Base-by-base conservation (phyloP, 768 basidiomycete genomes). In the Kockovaella imperatae region DNA sequence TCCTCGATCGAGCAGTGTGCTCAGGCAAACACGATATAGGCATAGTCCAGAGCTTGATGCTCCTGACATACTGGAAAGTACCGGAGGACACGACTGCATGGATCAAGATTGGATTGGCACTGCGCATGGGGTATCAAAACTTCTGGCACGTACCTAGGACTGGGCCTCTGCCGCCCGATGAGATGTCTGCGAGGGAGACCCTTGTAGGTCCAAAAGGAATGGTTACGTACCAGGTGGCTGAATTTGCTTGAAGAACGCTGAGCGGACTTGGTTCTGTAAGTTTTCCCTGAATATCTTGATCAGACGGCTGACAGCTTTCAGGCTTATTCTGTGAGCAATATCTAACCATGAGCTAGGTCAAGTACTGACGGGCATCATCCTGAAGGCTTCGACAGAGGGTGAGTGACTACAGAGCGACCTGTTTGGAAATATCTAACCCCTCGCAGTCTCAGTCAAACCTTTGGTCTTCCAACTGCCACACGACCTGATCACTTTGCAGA, bases 11-110 rank as follows among this genome's bases (percentile, higher is more conserved):
- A 49, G 86, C 87, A 7, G 87, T 90, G 60, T 77, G 80, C 26
- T 81, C 84, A 53, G 78, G 77, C n/a, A 82, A 79, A 79, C 83
- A 86, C 67, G 77, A 81, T 52, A 81, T 91, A 44, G 88, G 89
- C 70, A 81, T 88, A 18, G 84, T 86, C 3, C 89, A 93, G 71
- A 86, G 87, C 23, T 86, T 88, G 67, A 83, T 84, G 17, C 87
- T 86, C 59, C 75, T 91, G 52, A 86, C 83, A 31, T 91, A 90
- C 70, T 91, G 87, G 86, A 83, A 79, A 66, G 85, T 87, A 59
- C 84, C 87, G 32, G 82, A 85, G 54, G 89, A 93, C 58, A 84
- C 80, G 8, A 51, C 49, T 13, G 56, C 53, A 3, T 61, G 59
- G 59, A 43, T 48, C 28, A 56, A 52, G 40, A 57, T 60, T 21